Base-by-base conservation (phyloP, 179 eudicot species). In the Beta lomatogona region DNA sequence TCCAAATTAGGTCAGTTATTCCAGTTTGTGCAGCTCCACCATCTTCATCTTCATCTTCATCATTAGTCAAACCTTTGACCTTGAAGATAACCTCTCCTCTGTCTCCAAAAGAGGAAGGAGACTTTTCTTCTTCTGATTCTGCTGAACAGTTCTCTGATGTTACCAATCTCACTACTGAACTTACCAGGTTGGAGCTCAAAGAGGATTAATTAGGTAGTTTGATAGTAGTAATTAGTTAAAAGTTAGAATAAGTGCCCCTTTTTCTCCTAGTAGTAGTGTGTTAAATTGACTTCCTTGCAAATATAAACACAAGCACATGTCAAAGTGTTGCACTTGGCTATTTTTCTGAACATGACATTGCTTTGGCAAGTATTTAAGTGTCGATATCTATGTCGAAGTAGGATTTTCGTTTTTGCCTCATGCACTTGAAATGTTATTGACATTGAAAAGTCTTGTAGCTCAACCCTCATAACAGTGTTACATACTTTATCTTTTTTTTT, bases 11-110 rank as follows among this genome's bases (percentile, higher is more conserved):
- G 83, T 87, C 90, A 67, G 82, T 89, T 13, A 80, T 90, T 19
- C 93, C 91, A 86, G 90, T 90, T 19, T 89, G 91, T 77, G 86
- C 92, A 18, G 79, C 92, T 46, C 91, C 91, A 59, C 83, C 88
- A 55, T 28, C 79, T 71, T n/a, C n/a, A n/a, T n/a, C n/a, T n/a
- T 50, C 81, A 28, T 3, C 81, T 22, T 45, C 73, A 28, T 63
- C 73, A 73, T 67, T 48, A 58, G 12, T 22, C 74, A 73, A 73
- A 66, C 75, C 81, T 36, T 77, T 71, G 25, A 57, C 79, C 19
- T 31, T 58, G 45, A 77, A 60, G 45, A 9, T 77, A 46, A 63
- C 4, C 58, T 67, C 44, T 31, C 72, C 82, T 16, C 2, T 55
- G 16, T 66, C 31, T 59, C 2, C 75, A 71, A 22, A 85, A 11